Base-by-base conservation (phyloP, 176 grass and related monocot genomes). In the Leersia perrieri region DNA sequence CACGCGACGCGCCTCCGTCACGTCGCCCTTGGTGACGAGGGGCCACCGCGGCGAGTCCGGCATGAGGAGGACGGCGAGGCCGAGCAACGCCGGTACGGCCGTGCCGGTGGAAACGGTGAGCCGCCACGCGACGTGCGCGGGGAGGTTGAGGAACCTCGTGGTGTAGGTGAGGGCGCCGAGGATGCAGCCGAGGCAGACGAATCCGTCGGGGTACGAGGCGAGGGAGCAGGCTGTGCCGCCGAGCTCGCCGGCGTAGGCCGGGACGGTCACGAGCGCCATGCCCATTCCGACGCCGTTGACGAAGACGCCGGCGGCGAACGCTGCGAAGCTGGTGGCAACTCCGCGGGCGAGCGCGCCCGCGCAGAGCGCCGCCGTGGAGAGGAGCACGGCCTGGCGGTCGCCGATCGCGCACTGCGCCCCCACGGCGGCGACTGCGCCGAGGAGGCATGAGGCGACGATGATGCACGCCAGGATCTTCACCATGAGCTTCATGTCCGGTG, bases 161-260 rank as follows among this genome's bases (percentile, higher is more conserved):
- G 76, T 80, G 64, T 81, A 71, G 57, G 28, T 70, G 41, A 81
- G 26, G 40, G 77, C 81, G 1, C 87, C 72, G 41, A 84, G 32
- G 64, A 89, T 85, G 72, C 77, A 85, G 41, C 77, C 87, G 57
- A 89, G 82, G 82, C 76, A 89, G 14, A 89, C 77, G 65, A 85
- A 40, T n/a, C 87, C 87, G 65, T 89, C 87, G 7, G 87, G 82
- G 57, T 89, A 77, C 3, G 82, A 71, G 64, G 57, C 16, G 57
- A 85, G 57, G 57, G n/a, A n/a, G n/a, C n/a, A n/a, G n/a, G n/a
- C n/a, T n/a, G n/a, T n/a, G n/a, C 7, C 57, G 65, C 77, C 51
- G 28, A 89, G 64, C 27, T 66, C 87, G 53, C 55, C 77, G 42
- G 33, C 65, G 57, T 85, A 89, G 25, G 77, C 65, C 5, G 87